These are phyloP conservation scores for Cenchrus purpureus DNA, from an alignment of 176 grass and related monocot genomes.

Conservation along the genomic window DNA sequence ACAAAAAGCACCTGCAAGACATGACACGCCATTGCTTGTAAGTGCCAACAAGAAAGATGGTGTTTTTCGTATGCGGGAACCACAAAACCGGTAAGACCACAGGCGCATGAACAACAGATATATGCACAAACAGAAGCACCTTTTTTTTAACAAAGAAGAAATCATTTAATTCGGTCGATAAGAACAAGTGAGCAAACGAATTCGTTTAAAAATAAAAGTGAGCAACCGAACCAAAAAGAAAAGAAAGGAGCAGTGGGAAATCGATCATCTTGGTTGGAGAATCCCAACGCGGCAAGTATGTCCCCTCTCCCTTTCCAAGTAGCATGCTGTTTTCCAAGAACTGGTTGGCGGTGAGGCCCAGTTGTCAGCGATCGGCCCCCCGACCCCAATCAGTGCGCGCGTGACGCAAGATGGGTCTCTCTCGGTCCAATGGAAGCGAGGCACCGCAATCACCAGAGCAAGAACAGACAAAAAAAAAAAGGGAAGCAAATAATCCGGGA, in stretches of 20 bases:
- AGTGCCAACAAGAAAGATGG: not conserved
- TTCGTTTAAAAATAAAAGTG: not conserved
- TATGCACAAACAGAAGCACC: not conserved
- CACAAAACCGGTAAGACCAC: not conserved
- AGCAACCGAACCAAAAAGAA: not conserved
- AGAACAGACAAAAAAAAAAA: constrained; percentile 33
- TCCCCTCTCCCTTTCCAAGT: not conserved
- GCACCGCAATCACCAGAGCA: constrained; percentile 14
- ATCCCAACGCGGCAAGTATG: constrained; percentile 37
- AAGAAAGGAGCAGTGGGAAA: not conserved
- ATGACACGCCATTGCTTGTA: not conserved
- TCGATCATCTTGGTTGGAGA: constrained; percentile 21
- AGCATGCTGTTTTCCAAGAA: constrained; percentile 20
- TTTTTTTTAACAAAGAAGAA: constrained; percentile 3
- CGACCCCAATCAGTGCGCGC: constrained; percentile 39
- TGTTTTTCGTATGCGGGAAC: not conserved
- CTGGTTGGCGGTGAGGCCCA: constrained; percentile 2
- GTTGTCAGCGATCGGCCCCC: not conserved
- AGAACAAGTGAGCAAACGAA: not conserved
- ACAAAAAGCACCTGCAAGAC: constrained; percentile 23
- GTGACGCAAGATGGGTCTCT: not conserved
- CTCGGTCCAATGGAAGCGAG: constrained; percentile 26
- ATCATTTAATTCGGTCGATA: not conserved
- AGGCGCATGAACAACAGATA: not conserved
- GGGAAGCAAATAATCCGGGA: not conserved